These are phyloP conservation scores for Lichina pygmaea DNA, from an alignment of 495 filamentous ascomycete species.

Conservation along the genomic window DNA sequence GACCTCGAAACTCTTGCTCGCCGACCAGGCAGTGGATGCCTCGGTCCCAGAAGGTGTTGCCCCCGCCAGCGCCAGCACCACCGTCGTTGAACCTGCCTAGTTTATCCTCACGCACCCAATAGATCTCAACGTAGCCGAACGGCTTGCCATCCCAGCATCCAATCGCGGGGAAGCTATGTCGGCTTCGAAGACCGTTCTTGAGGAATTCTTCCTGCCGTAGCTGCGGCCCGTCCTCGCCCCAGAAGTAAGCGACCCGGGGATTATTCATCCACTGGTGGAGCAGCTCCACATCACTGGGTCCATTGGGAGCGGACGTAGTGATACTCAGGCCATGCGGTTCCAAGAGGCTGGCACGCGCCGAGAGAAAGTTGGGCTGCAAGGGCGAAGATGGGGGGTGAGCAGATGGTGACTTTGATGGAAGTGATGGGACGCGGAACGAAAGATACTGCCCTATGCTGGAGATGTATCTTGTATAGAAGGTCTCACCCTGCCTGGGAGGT, in stretches of 20 bases:
- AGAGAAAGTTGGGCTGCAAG: not conserved
- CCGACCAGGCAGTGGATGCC: slow-evolving; percentile 75
- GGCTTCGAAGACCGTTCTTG: slow-evolving; percentile 26
- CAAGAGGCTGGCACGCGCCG: not conserved
- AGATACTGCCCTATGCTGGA: slow-evolving; percentile 63
- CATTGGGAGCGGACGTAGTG: slow-evolving; percentile 9
- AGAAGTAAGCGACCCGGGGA: slow-evolving; percentile 56
- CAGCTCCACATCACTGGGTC: slow-evolving; percentile 35
- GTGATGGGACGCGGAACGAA: slow-evolving; percentile 55
- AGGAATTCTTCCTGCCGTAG: slow-evolving; percentile 44
- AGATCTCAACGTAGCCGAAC: slow-evolving; percentile 94
- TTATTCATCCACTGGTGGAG: slow-evolving; percentile 78
- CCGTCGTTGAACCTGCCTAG: slow-evolving; percentile 38
- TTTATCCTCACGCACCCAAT: slow-evolving; percentile 90
- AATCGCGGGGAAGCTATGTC: slow-evolving; percentile 72
- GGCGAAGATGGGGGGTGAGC: slow-evolving; percentile 23
- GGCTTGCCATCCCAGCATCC: slow-evolving; percentile 87
- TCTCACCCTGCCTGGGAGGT: slow-evolving; percentile 63
- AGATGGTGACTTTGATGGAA: slow-evolving; percentile 23
- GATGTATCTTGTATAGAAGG: slow-evolving; percentile 72
- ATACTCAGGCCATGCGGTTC: not conserved
- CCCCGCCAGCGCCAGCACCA: slow-evolving; percentile 15
- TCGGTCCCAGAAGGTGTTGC: slow-evolving; percentile 34
- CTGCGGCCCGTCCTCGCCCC: slow-evolving; percentile 43
- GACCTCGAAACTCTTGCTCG: slow-evolving; percentile 72